Evolutionary conservation across 768 basidiomycete species (phyloP).

Genomic region (Austroboletus festivus): DNA sequence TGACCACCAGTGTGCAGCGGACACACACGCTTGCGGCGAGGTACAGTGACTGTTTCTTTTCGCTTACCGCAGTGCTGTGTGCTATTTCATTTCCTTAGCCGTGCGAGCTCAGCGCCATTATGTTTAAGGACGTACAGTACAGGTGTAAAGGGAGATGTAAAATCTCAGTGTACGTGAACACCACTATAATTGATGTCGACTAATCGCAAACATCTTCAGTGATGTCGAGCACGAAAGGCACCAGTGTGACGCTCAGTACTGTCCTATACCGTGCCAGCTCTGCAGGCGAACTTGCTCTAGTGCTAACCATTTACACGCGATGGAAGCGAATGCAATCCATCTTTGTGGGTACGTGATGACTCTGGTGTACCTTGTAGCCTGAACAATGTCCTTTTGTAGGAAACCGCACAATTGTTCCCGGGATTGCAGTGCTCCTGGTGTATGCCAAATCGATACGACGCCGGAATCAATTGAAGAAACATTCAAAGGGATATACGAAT

Average conservation of each 20-base stretch:
- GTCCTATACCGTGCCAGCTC: constrained; percentile 52
- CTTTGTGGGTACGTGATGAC: constrained; percentile 50
- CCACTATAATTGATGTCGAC: background rate
- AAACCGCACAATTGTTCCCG: constrained; percentile 50
- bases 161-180: constrained; percentile 37
- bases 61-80: background rate
- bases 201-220: constrained; percentile 31
- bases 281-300: constrained; percentile 51
- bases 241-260: constrained; percentile 47
- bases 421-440: constrained; percentile 45
- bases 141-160: constrained; percentile 43
- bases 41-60: constrained; percentile 30
- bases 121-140: constrained; percentile 27
- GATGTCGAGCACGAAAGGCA: constrained; percentile 46
- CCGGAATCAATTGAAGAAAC: constrained; percentile 59
- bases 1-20: constrained; percentile 52
- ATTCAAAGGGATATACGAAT: constrained; percentile 57
- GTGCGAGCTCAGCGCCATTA: constrained; percentile 37
- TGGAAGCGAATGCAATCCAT: constrained; percentile 40
- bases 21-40: constrained; percentile 53
- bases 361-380: background rate
- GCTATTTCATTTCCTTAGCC: constrained; percentile 30
- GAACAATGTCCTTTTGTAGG: constrained; percentile 7
- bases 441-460: constrained; percentile 54
- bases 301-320: constrained; percentile 50